Conservation (phyloP, 2,329 filamentous ascomycete species). For the Alternaria brassicae region DNA sequence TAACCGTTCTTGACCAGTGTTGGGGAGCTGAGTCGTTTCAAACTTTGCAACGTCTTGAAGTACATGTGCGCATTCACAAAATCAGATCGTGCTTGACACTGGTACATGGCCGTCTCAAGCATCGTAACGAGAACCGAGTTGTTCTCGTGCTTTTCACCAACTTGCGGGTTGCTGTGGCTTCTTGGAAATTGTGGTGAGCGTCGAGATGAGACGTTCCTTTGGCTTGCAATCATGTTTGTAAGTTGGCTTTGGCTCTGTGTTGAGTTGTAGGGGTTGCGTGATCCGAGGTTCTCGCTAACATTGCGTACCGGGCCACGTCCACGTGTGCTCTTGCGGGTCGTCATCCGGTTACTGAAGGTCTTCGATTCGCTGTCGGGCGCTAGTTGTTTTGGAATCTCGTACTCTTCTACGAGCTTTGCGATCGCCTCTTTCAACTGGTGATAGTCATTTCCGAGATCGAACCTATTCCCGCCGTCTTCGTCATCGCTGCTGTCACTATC, state of each 20-base stretch:
- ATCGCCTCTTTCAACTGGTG: conserved; percentile 82
- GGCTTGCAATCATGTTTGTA: conserved; percentile 49
- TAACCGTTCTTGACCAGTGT: conserved; percentile 72
- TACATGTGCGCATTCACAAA: conserved; percentile 85
- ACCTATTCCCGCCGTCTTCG: conserved; percentile 51
- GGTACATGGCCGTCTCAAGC: conserved; percentile 77
- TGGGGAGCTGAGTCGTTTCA: conserved; percentile 68
- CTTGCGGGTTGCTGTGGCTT: conserved; percentile 52
- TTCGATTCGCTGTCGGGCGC: conserved; percentile 66
- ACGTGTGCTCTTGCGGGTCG: conserved; percentile 49
- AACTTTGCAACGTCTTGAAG: conserved; percentile 80
- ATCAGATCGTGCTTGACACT: conserved; percentile 79
- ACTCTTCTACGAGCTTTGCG: conserved; percentile 80
- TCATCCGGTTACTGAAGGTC: conserved; percentile 75
- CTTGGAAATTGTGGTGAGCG: conserved; percentile 48
- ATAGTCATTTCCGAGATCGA: conserved; percentile 78
- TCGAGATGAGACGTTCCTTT: conserved; percentile 44
- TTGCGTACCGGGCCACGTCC: conserved; percentile 35
- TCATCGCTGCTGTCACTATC: conserved; percentile 60
- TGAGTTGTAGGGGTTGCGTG: conserved; percentile 60
- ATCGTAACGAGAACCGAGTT: conserved; percentile 69
- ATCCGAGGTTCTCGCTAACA: conserved; percentile 47
- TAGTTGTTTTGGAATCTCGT: conserved; percentile 75
- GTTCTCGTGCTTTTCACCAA: conserved; percentile 48
- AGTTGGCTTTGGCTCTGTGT: conserved; percentile 45